Evolutionary conservation across 1,284 basidiomycete species (phyloP).

Genomic region (Anthracocystis panici-leucophaei): DNA sequence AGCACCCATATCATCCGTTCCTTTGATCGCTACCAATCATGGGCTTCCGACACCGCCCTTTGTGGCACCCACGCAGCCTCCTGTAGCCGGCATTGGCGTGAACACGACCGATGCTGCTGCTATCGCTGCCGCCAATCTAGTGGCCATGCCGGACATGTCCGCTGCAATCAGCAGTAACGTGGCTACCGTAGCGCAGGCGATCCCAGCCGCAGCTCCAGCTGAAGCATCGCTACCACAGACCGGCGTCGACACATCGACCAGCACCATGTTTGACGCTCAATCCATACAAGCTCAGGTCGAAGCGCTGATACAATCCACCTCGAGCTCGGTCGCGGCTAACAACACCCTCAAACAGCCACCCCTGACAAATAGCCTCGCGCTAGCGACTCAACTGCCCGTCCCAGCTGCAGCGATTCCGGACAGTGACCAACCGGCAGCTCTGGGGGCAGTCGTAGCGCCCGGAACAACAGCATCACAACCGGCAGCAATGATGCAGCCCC

Average conservation of each 20-base stretch:
- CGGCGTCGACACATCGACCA: background rate
- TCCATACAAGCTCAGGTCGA: constrained; percentile 46
- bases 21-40: constrained; percentile 13
- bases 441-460: background rate
- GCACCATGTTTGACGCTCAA: constrained; percentile 33
- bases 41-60: constrained; percentile 2
- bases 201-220: background rate
- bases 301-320: constrained; percentile 41
- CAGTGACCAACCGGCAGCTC: background rate
- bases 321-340: constrained; percentile 24
- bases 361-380: background rate
- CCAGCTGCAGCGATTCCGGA: background rate
- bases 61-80: background rate
- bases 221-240: constrained; percentile 6
- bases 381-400: background rate
- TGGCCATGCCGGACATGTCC: constrained; percentile 5
- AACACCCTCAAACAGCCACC: constrained; percentile 3
- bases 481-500: background rate
- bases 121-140: background rate
- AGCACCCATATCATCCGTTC: constrained; percentile 12
- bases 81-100: background rate
- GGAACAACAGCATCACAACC: background rate
- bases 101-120: constrained; percentile 6
- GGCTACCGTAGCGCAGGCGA: background rate
- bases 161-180: background rate